Percentiles rank a stretch among this genome's conserved stretches.
Conservation (phyloP, 148 eudicot species). For the Rheum nobile region DNA sequence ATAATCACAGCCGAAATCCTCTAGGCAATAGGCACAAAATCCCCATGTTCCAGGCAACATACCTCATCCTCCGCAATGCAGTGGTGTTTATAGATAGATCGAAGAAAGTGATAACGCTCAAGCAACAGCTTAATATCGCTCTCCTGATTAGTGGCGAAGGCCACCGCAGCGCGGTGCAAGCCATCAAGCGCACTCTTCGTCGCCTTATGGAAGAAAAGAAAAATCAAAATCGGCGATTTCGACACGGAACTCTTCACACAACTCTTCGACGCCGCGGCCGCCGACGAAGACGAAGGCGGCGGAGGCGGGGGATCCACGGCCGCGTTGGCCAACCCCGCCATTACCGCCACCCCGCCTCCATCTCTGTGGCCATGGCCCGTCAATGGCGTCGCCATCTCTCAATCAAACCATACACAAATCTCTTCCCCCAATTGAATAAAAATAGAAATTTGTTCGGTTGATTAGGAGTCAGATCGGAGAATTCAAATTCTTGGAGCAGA, state of each 20-base stretch:
- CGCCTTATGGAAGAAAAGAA: constrained; percentile 86
- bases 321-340: constrained; percentile 45
- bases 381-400: constrained; percentile 74
- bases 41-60: background rate
- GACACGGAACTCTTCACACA: constrained; percentile 23
- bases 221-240: constrained; percentile 75
- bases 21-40: background rate
- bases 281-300: constrained; percentile 9
- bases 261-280: constrained; percentile 15
- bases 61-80: constrained; percentile 98
- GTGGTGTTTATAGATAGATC: constrained; percentile 80
- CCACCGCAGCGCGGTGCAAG: constrained; percentile 61
- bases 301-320: constrained; percentile 33
- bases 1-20: background rate
- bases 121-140: constrained; percentile 58
- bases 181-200: constrained; percentile 70
- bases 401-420: constrained; percentile 4
- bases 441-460: background rate
- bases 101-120: constrained; percentile 53
- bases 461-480: background rate
- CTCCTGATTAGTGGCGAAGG: constrained; percentile 42
- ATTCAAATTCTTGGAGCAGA: background rate
- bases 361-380: constrained; percentile 50
- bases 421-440: background rate
- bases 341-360: constrained; percentile 68